Conservation (phyloP, 805 yeast species). For the Cyberlindnera euphorbiiphila region DNA sequence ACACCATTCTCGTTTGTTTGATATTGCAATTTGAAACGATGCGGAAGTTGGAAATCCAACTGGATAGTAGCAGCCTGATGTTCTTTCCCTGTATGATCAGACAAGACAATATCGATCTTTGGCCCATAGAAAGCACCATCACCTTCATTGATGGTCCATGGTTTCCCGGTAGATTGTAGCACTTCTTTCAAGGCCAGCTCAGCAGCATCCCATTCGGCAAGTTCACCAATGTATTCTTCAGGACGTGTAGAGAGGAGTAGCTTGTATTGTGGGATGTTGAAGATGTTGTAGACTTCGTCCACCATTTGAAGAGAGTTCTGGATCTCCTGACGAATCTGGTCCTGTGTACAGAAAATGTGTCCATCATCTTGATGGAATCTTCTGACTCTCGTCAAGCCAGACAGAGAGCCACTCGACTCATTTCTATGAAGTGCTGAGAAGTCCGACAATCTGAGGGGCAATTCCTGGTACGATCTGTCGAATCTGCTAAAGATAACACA, state of each 20-base stretch:
- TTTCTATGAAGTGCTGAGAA: slow-evolving; percentile 91
- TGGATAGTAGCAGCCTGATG: slow-evolving; percentile 97
- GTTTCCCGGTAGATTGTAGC: slow-evolving; percentile 47
- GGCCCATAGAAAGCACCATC: slow-evolving; percentile 98
- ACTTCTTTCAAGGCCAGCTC: slow-evolving; percentile 63
- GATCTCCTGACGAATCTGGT: slow-evolving; percentile 76
- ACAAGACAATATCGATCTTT: slow-evolving; percentile 80
- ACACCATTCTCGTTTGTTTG: slow-evolving; percentile 46
- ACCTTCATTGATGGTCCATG: slow-evolving; percentile 78
- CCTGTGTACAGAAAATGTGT: slow-evolving; percentile 83
- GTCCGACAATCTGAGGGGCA: slow-evolving; percentile 83
- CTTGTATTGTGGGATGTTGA: slow-evolving; percentile 41
- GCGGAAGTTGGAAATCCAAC: slow-evolving; percentile 91
- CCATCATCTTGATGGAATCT: slow-evolving; percentile 98
- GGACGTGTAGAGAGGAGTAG: slow-evolving; percentile 86
- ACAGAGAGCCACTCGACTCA: slow-evolving; percentile 90
- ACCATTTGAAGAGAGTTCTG: slow-evolving; percentile 66
- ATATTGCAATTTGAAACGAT: slow-evolving; percentile 71
- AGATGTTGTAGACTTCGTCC: slow-evolving; percentile 68
- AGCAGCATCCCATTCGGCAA: slow-evolving; percentile 78
- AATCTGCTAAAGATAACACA: slow-evolving; percentile 75
- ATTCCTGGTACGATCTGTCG: slow-evolving; percentile 77
- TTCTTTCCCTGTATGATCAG: slow-evolving; percentile 72
- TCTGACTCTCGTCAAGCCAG: slow-evolving; percentile 90
- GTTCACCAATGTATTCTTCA: slow-evolving; percentile 70